Evolutionary conservation across 306 rosid genomes (phyloP).

Genomic region (Citrullus colocynthis): DNA sequence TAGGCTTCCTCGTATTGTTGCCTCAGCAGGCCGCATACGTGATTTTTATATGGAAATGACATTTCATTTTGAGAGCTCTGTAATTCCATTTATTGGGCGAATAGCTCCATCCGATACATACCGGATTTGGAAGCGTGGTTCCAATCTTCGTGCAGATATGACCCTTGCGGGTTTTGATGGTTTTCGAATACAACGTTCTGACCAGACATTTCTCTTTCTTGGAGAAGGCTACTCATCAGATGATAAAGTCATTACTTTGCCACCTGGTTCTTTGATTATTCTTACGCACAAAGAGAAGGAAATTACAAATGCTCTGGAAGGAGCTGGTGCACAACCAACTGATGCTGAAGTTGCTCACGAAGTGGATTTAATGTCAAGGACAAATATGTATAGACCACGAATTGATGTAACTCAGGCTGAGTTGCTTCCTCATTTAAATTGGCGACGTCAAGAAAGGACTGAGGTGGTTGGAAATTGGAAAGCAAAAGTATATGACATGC

Average conservation of each 20-base stretch:
- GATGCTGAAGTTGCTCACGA: slow-evolving; percentile 92
- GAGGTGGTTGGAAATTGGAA: slow-evolving; percentile 95
- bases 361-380: slow-evolving; percentile 85
- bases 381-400: slow-evolving; percentile 93
- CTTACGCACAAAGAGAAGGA: slow-evolving; percentile 92
- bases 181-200: slow-evolving; percentile 81
- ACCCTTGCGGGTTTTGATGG: slow-evolving; percentile 99
- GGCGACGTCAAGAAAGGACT: slow-evolving; percentile 97
- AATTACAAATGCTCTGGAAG: slow-evolving; percentile 93
- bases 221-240: slow-evolving; percentile 87
- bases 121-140: slow-evolving; percentile 95
- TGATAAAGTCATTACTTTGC: slow-evolving; percentile 45
- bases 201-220: slow-evolving; percentile 80
- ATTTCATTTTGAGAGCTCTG: slow-evolving; percentile 95
- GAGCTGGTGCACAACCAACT: slow-evolving; percentile 84
- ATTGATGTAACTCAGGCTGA: slow-evolving; percentile 97
- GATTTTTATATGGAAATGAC: slow-evolving; percentile 96
- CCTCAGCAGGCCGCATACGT: slow-evolving; percentile 69
- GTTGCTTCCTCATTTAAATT: slow-evolving; percentile 76
- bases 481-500: slow-evolving; percentile 93
- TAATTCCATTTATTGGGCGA: slow-evolving; percentile 85
- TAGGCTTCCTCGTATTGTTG: slow-evolving; percentile 90
- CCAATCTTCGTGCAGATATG: slow-evolving; percentile 97
- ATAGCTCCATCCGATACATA: slow-evolving; percentile 96
- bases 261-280: slow-evolving; percentile 82